These are phyloP conservation scores for Cyclotella sp. DNA, from an alignment of 108 stramenopile species.

Conservation along the genomic window DNA sequence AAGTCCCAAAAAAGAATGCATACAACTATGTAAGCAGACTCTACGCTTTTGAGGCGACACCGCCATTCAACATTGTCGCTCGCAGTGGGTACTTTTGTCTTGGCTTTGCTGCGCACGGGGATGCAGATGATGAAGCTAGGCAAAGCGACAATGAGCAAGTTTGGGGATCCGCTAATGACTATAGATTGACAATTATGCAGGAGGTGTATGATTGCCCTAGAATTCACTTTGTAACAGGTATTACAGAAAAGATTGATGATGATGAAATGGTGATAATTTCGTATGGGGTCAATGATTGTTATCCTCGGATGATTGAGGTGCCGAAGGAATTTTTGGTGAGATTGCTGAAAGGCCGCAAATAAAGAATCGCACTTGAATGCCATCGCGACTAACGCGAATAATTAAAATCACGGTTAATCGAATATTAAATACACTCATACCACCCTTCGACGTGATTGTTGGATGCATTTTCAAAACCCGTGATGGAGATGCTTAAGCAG, in stretches of 20 bases:
- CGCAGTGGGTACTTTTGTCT: constrained; percentile 51
- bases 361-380: too few species aligned
- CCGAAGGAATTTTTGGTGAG: constrained; percentile 44
- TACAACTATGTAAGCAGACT: constrained; percentile 49
- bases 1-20: not conserved
- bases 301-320: constrained; percentile 55
- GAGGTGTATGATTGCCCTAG: constrained; percentile 36
- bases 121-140: constrained; percentile 4
- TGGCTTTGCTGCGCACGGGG: constrained; percentile 38
- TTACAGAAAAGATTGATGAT: constrained; percentile 50
- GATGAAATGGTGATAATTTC: constrained; percentile 46
- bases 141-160: constrained; percentile 48
- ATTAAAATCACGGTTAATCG: too few species aligned
- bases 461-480: too few species aligned
- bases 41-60: constrained; percentile 44
- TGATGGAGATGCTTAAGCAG: too few species aligned
- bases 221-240: constrained; percentile 53
- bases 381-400: too few species aligned
- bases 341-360: constrained; percentile 23
- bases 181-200: constrained; percentile 33
- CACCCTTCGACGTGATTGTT: too few species aligned
- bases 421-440: too few species aligned
- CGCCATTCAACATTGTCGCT: constrained; percentile 54
- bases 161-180: constrained; percentile 33
- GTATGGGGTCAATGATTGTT: constrained; percentile 59